Base-by-base conservation (phyloP, 2,329 filamentous ascomycete genomes). In the Neonectria sp. region DNA sequence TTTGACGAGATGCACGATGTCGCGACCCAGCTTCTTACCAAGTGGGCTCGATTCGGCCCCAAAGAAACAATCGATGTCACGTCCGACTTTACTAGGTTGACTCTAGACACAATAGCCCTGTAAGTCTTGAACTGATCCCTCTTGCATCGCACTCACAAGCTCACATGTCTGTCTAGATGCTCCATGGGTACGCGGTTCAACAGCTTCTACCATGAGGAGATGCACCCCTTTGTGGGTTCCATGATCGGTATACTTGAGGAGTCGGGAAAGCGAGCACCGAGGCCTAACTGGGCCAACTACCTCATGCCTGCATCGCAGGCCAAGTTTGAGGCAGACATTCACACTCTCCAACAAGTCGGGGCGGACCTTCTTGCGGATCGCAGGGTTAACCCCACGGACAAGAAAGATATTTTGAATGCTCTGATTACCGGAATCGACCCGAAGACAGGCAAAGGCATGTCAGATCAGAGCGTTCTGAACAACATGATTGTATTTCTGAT, bases 401-500 rank as follows among this genome's bases (percentile, higher is more conserved):
- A 86, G 0, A 89, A 89, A 56, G 92, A 93, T 76, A 81, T 93
- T 15, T 78, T 93, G n/a, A 88, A 87, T 68, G 88, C 90, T 12
- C 91, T 93, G 88, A 79, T 93, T 37, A 82, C 88, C 11, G 89
- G 89, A 1, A 84, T 83, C 11, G 91, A 93, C 74, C 84, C 88
- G 3, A 87, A 89, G 80, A 92, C 91, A 3, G 90, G 91, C 13
- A 82, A 89, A 71, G 84, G 84, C 8, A 83, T 93, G 77, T 85
- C 82, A 0, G 88, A 92, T 69, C 80, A 85, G 4, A 86, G 83
- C 37, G 91, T 93, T 70, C 84, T 88, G 33, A 85, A 91, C 75
- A 92, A 93, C 70, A 87, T 93, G 81, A 88, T 91, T 61, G 92
- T 90, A 0, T 93, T 93, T 72, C 79, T 93, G n/a, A 88, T 90